Evolutionary conservation across 148 eudicot genomes (phyloP).

Genomic region (Cornus suecica): DNA sequence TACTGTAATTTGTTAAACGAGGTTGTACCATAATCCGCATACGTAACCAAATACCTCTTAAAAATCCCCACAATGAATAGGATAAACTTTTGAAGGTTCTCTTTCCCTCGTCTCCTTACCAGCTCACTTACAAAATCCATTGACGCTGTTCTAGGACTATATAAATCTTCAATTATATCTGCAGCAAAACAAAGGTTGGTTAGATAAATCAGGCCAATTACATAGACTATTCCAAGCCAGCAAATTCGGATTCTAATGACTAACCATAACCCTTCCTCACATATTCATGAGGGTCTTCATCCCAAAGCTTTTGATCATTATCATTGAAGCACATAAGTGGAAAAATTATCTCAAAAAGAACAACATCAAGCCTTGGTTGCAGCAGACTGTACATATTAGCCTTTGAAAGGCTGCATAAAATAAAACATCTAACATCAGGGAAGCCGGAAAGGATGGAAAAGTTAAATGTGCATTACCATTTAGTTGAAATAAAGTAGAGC

Average conservation of each 20-base stretch:
- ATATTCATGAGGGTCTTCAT: conserved; percentile 99
- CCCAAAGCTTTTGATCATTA: conserved; percentile 94
- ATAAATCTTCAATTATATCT: conserved; percentile 96
- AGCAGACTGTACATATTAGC: conserved; percentile 80
- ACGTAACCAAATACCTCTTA: conserved; percentile 52
- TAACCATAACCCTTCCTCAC: conserved; percentile 98
- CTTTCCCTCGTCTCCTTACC: conserved; percentile 96
- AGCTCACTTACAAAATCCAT: conserved; percentile 99
- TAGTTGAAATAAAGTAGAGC: neutral
- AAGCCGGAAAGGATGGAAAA: neutral
- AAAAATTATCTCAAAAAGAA: conserved; percentile 89
- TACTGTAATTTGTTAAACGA: neutral
- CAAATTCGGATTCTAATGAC: conserved; percentile 22
- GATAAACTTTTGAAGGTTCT: conserved; percentile 90
- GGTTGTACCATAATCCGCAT: neutral
- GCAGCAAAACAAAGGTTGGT: conserved; percentile 15
- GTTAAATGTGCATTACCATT: neutral
- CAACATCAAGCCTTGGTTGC: conserved; percentile 80
- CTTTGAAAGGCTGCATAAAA: conserved; percentile 74
- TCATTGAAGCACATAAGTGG: conserved; percentile 98
- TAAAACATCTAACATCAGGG: neutral
- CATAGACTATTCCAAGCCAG: neutral
- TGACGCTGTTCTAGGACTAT: conserved; percentile 98
- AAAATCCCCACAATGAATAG: conserved; percentile 88
- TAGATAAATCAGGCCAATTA: conserved; percentile 2